A percentile compares a stretch with the other conserved stretches of the same genome.
These are phyloP conservation scores for Termitomyces bulborhizus DNA, from an alignment of 768 basidiomycete species.

Conservation along the genomic window DNA sequence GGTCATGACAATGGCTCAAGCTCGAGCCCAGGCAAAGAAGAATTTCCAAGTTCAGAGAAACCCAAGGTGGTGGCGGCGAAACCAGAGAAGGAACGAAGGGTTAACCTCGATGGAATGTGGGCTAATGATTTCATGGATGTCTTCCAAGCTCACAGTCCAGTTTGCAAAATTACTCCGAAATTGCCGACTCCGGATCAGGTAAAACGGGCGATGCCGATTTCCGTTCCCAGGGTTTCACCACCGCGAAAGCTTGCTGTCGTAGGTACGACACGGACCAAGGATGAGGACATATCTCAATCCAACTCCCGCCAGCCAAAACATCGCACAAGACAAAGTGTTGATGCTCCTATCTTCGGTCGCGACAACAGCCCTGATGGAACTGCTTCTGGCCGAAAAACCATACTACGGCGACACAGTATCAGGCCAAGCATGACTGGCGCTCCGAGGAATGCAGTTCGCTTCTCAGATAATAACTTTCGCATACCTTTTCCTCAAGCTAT, in stretches of 20 bases:
- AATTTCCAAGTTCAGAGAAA: slow-evolving; percentile 11
- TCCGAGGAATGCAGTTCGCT: slow-evolving; percentile 41
- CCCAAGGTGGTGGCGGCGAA: slow-evolving; percentile 15
- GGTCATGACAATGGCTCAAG: slow-evolving; percentile 44
- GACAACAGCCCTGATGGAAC: slow-evolving; percentile 58
- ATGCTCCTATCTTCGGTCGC: slow-evolving; percentile 40
- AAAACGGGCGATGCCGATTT: slow-evolving; percentile 25
- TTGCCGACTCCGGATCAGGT: slow-evolving; percentile 21
- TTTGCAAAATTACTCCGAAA: slow-evolving; percentile 20
- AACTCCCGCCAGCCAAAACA: slow-evolving; percentile 52
- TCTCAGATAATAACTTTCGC: slow-evolving; percentile 31
- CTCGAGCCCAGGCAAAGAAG: slow-evolving; percentile 15
- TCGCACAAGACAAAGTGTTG: slow-evolving; percentile 59
- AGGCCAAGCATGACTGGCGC: slow-evolving; percentile 26
- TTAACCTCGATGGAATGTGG: slow-evolving; percentile 77
- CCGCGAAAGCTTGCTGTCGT: slow-evolving; percentile 50
- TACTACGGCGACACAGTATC: slow-evolving; percentile 54
- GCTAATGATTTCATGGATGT: slow-evolving; percentile 74
- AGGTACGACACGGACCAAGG: slow-evolving; percentile 35
- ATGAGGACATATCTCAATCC: slow-evolving; percentile 42
- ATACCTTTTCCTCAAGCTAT: slow-evolving; percentile 64
- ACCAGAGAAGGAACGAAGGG: slow-evolving; percentile 28
- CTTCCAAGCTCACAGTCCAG: slow-evolving; percentile 27
- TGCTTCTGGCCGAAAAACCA: slow-evolving; percentile 30
- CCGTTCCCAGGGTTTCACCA: slow-evolving; percentile 24